Evolutionary conservation across 768 basidiomycete genomes (phyloP).

Genomic region (Amylocystis lapponica): DNA sequence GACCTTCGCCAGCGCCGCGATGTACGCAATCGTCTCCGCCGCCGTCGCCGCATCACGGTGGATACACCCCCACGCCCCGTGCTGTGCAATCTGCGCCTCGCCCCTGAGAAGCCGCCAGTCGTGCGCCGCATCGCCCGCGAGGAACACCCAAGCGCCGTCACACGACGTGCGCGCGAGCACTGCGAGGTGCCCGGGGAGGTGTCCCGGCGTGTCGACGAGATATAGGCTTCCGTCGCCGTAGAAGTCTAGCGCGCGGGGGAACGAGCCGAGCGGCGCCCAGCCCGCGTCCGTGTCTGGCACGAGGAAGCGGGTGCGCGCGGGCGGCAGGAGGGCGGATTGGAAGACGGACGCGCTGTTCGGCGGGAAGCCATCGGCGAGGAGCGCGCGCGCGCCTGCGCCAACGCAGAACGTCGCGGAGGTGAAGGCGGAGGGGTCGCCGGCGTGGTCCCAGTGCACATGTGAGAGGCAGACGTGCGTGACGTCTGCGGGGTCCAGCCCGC

Average conservation of each 20-base stretch:
- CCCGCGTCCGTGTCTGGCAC: constrained; percentile 22
- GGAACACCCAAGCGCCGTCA: constrained; percentile 48
- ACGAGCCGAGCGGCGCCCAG: constrained; percentile 39
- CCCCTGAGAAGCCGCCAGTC: constrained; percentile 8
- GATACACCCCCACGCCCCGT: constrained; percentile 30
- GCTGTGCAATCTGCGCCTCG: constrained; percentile 35
- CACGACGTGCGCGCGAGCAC: constrained; percentile 47
- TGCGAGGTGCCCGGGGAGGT: constrained; percentile 49
- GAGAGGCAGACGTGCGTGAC: constrained; percentile 43
- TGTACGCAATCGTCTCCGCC: constrained; percentile 34
- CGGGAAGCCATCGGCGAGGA: constrained; percentile 38
- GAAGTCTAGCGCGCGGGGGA: constrained; percentile 44
- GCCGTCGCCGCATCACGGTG: constrained; percentile 40
- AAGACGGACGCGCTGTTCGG: constrained; percentile 30
- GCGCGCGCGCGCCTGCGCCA: constrained; percentile 32
- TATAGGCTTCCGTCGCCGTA: constrained; percentile 56
- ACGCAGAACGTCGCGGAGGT: constrained; percentile 43
- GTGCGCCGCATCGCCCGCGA: constrained; percentile 43
- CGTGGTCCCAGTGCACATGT: constrained; percentile 50
- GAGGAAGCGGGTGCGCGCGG: constrained; percentile 17
- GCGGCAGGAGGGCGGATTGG: constrained; percentile 9
- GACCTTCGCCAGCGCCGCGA: constrained; percentile 28
- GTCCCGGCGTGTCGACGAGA: constrained; percentile 53
- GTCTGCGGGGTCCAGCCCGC: constrained; percentile 39
- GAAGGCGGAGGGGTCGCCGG: constrained; percentile 44